Evolutionary conservation across 1,139 yeast genomes (phyloP).

Genomic region (Petasospora fabianii): DNA sequence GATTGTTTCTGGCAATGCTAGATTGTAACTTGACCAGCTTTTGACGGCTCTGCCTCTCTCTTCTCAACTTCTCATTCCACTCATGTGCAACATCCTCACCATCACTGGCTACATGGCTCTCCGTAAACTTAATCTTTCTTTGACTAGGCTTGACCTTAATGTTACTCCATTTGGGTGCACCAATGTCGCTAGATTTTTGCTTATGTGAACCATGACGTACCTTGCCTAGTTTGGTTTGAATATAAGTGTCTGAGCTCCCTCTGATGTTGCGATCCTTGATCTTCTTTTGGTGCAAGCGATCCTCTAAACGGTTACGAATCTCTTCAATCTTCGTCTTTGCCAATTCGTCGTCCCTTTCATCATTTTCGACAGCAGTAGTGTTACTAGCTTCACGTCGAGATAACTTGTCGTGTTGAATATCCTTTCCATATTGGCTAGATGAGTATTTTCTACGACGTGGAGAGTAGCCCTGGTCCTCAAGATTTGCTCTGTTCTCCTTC

Average conservation of each 20-base stretch:
- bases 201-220: neutral
- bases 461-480: constrained; percentile 3
- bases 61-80: constrained; percentile 5
- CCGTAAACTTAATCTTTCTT: neutral
- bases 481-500: constrained; percentile 1
- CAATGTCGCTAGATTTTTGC: neutral
- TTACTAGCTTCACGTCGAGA: constrained; percentile 5
- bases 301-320: constrained; percentile 15
- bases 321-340: constrained; percentile 12
- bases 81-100: constrained; percentile 3
- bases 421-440: neutral
- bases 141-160: neutral
- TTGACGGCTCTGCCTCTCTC: constrained; percentile 1
- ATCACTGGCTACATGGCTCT: neutral
- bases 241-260: constrained; percentile 1
- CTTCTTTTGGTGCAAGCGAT: constrained; percentile 19
- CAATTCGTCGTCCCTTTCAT: constrained; percentile 7
- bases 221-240: constrained; percentile 3
- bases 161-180: constrained; percentile 1
- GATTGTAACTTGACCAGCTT: constrained; percentile 8
- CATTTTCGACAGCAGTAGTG: constrained; percentile 4
- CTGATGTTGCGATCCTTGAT: constrained; percentile 12
- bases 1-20: neutral
- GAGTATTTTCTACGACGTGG: constrained; percentile 5
- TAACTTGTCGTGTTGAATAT: constrained; percentile 4